Conservation (phyloP, 257 asterid genomes). For the Nyctanthes arbortristis region DNA sequence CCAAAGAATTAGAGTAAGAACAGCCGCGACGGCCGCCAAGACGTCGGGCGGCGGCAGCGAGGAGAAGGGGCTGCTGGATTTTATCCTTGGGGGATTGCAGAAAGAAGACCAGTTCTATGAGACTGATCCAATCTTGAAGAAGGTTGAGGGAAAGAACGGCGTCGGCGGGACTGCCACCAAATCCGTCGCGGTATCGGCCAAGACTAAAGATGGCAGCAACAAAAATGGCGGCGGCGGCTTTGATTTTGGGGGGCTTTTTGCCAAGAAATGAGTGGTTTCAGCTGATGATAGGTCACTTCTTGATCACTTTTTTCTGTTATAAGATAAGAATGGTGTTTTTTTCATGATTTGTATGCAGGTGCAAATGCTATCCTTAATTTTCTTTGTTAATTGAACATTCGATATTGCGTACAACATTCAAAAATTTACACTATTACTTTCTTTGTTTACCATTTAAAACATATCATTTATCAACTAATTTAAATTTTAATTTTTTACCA, state of each 20-base stretch:
- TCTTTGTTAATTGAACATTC: no score
- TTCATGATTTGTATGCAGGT: no score
- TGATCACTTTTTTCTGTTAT: no score
- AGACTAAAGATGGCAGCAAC: constrained; percentile 34
- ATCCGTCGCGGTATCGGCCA: constrained; percentile 29
- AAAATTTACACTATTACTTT: no score
- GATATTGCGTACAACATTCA: no score
- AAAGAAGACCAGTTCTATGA: constrained; percentile 84
- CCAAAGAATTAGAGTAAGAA: constrained; percentile 54
- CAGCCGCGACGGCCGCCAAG: constrained; percentile 66
- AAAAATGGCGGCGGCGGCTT: constrained; percentile 37
- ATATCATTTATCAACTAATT: no score
- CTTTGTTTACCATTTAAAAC: no score
- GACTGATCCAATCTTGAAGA: constrained; percentile 77
- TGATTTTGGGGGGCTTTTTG: constrained; percentile 64
- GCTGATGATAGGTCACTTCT: no score
- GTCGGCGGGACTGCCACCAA: background rate
- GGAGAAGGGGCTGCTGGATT: constrained; percentile 75
- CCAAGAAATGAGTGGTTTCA: constrained; percentile 43
- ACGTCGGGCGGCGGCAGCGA: constrained; percentile 49
- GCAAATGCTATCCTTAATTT: no score
- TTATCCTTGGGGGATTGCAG: constrained; percentile 53
- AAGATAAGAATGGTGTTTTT: no score
- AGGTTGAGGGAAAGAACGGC: constrained; percentile 54
- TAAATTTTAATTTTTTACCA: no score